Evolutionary conservation across 192 early-diverging fungal species (phyloP), one percentile per base, ranked within the genome.

Genomic region (Globomyces pollinis-pini): DNA sequence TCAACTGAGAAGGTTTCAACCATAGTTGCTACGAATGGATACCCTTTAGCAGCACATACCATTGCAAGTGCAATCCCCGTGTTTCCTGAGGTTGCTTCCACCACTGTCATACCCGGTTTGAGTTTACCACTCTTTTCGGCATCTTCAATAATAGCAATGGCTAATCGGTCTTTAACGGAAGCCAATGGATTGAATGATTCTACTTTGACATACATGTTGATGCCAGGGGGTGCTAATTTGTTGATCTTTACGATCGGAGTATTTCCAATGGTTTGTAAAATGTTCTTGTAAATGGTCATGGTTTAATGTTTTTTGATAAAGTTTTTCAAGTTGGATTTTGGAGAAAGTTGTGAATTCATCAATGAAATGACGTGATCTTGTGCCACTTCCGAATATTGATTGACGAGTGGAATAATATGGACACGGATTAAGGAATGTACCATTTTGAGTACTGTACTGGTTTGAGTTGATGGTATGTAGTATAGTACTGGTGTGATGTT

Each of bases 1-100:
- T 73, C 71, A 18, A 70, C 49, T 1, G 69, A 72, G 57, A 73
- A 70, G 6, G 71, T 66, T 61, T 73, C 68, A 34, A 63, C 60
- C 70, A 72, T 72, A 8, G 52, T 54, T 50, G 68, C 63, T 23
- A 74, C 69, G 41, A 72, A 70, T 30, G 59, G 63, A 62, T 74
- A 74, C 3, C 72, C 72, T 42, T 72, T 74, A 33, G 56, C 61
- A 0, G 63, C 60, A 50, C 72, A 70, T 16, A 74, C 69, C 53
- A 67, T 63, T 9, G 72, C 68, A 28, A 74, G 57, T 23, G 69
- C 72, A 44, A 74, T 74, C 60, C 70, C 56, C 13, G 63, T 67
- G 38, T 67, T 67, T 9, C 60, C 61, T 11, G 69, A 70, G 28
- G 61, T 70, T 39, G 67, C 60, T 55, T 63, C 62, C 2, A 67